Percentiles rank a stretch among this genome's conserved stretches.
Conservation (phyloP, 345 rosid species). For the Syzygium aqueum region DNA sequence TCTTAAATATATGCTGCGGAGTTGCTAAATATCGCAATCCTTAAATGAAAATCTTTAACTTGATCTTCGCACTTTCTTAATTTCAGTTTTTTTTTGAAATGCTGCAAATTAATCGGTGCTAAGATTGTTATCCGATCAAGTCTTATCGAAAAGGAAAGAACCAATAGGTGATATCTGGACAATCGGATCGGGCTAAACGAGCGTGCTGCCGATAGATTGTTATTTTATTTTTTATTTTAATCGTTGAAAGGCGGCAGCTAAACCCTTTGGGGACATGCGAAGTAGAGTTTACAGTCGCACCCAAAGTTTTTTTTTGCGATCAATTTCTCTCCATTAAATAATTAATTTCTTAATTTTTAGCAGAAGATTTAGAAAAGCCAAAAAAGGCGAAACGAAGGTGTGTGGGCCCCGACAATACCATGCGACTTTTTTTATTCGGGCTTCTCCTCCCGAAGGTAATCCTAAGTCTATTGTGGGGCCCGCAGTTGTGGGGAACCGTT, state of each 20-base stretch:
- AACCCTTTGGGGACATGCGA: not conserved
- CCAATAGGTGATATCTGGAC: not conserved
- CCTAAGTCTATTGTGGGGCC: not conserved
- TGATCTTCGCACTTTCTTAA: not conserved
- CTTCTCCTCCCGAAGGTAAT: not conserved
- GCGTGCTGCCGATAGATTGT: not conserved
- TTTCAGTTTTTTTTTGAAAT: not conserved
- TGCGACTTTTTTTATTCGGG: not conserved
- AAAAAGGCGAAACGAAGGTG: not conserved
- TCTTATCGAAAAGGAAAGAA: not conserved
- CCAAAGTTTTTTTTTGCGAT: too few relatives aligned
- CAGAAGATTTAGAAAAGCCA: not conserved
- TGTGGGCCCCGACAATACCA: not conserved
- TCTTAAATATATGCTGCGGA: not conserved
- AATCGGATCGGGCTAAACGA: not conserved
- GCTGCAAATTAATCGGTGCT: not conserved
- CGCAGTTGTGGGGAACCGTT: not conserved
- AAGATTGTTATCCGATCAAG: not conserved
- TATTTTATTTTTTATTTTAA: not conserved
- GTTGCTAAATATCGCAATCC: not conserved
- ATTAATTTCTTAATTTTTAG: not conserved
- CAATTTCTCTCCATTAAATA: not conserved
- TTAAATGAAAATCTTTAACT: not conserved
- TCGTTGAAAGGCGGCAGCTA: not conserved
- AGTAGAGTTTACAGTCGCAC: not conserved